Base-by-base conservation (phyloP, 2,329 filamentous ascomycete species). In the Alternaria metachromatica region DNA sequence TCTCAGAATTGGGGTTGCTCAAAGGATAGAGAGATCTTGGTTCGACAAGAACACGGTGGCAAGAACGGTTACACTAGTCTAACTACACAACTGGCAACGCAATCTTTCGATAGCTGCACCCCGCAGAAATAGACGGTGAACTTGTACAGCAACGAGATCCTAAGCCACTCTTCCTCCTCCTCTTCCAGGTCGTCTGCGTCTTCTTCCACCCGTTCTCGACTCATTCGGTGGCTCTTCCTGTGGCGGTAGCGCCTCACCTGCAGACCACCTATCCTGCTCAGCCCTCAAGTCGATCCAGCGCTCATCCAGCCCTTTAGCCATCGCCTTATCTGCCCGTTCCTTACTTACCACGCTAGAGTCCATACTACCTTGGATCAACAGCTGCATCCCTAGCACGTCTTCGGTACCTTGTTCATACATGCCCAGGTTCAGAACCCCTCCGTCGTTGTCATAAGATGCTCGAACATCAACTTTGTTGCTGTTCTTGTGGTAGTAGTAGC, bases 361-460 rank as follows among this genome's bases (percentile, higher is more conserved):
- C 26, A 28, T 4, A 11, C 26, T 4, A 4, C 9, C 74, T 59
- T 84, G 82, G 11, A 81, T 74, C 43, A 78, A 69, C 41, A 84
- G 67, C 62, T 79, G 80, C 81, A 82, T 81, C 2, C 68, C 74
- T 18, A 76, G 5, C 0, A 64, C 66, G n/a, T 78, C 68, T 33
- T 73, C 72, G 41, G 60, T 70, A 2, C 76, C 78, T 62, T 85
- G 83, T 58, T 84, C 82, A 59, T 84, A 85, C 80, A 84, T 83
- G 1, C 82, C 81, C 12, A 85, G 65, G 28, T 79, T 78, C 12
- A 28, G 1, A 1, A 11, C 26, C 1, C 83, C 78, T 15, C 76
- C 73, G 12, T 66, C 69, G 1, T 75, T 69, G 56, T 80, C 73
- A 67, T 78, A 82, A 10, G 72, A 73, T 1, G 64, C 46, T 23